Base-by-base conservation (phyloP, 2,329 filamentous ascomycete genomes). In the Penicillium sp. region DNA sequence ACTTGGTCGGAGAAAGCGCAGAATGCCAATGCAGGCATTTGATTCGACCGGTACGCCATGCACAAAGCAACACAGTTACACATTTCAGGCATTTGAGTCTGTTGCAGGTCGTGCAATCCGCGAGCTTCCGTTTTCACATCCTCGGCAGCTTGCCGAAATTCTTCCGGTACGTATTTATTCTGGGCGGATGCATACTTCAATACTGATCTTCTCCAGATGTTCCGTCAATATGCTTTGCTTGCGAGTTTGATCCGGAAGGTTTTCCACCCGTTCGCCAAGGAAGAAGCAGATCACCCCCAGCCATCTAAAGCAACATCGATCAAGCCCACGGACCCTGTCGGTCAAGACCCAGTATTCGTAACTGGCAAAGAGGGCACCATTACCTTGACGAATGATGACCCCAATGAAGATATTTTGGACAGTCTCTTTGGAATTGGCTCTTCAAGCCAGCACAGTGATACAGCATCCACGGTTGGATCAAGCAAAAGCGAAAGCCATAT, bases 371-470 rank as follows among this genome's bases (percentile, higher is more conserved):
- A 60, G 42, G 57, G 54, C 6, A 35, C 62, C 23, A 61, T 60
- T 13, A 53, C 60, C 1, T 45, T 70, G 32, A 73, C 79, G 55
- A 72, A 80, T 46, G 61, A 68, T 24, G 66, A 72, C 33, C 61
- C 66, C 3, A 66, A 65, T 18, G 62, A 70, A 13, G 72, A 75
- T 0, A 85, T 87, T 62, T 79, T 83, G 50, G 71, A 76, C 18
- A 76, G 75, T 10, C 75, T 92, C 15, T 73, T 74, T 23, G 42
- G 51, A 20, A 55, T 56, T 20, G 53, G 50, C 2, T 45, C 44
- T 15, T 41, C 47, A 15, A 39, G 4, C 27, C 4, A 12, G 4
- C 33, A 37, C 23, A 37, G 33, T 20, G 33, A 37, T 20, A 10
- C 33, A 8, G 15, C 15, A 7, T 37, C 18, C 2, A 37, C 18